Evolutionary conservation across 305 asterid genomes (phyloP), one percentile per base, ranked within the genome.

Genomic region (Coffea humblotiana): DNA sequence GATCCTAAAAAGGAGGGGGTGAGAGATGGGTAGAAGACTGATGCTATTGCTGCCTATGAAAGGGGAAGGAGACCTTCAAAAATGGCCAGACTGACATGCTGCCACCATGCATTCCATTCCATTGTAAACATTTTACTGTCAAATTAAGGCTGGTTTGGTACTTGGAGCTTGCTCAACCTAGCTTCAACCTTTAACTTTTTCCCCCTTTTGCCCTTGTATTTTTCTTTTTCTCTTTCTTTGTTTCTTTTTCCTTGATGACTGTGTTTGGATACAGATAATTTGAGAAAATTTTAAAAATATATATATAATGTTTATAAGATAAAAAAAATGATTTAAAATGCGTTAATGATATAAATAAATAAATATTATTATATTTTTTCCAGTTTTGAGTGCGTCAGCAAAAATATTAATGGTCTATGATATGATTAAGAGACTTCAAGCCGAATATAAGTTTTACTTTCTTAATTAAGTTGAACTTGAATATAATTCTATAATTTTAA

Each of bases 1-100:
- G 83, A 79, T 40, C 81, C 87, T 72, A 74, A 71, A 82, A 83
- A 80, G 86, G 76, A 64, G 84, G 84, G 77, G 78, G 71, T 66
- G 48, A 10, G 51, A 71, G 47, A 40, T 29, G 71, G 48, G 27
- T 43, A 71, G 47, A 40, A 43, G 72, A 66, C 80, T 79, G 77
- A 79, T 54, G 71, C 69, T 23, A 8, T 27, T 74, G 82, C 75
- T 81, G 78, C 77, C 85, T 84, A 82, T 80, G 83, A 77, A 80
- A 77, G 83, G 72, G 80, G 78, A 72, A 71, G 49, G 75, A 71
- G 49, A 37, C 74, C 19, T 83, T 43, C 77, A 78, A 79, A 79
- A 77, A 73, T 84, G 80, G 81, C 78, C 64, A 60, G 75, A 75
- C 67, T 80, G 74, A 82, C 76, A 78, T 75, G 77, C 82, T 82